Base-by-base conservation (phyloP, 768 basidiomycete species). In the Rickenella mellea region DNA sequence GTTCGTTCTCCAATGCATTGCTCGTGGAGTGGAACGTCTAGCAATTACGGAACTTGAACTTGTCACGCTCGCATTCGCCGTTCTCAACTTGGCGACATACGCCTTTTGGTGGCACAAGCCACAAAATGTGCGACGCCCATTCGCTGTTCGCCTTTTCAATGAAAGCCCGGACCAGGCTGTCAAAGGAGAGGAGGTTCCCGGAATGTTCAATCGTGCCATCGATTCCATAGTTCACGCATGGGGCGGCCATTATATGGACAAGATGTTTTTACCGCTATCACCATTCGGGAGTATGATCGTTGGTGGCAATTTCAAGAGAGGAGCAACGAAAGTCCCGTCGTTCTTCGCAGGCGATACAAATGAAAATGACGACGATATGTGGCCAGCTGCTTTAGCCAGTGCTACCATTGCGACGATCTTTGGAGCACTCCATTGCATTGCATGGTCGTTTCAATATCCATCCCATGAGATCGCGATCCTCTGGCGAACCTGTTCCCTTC, bases 91-190 rank as follows among this genome's bases (percentile, higher is more conserved):
- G 19, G 43, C 36, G 11, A 46, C 25, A 8, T 46, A 46, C 26
- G n/a, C 27, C 22, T 26, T 43, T 15, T 46, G 45, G 45, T 43
- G 41, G 45, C 19, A 33, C 27, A 46, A 46, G 26, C 45, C 45
- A 10, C 44, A 25, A 17, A 27, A 36, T 27, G 43, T 46, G 39
- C 39, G 27, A 3, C 27, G 19, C 25, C 39, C 21, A 22, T 17
- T 36, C 19, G 33, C 24, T 5, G 15, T 36, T 36, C 33, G 33
- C 10, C 29, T 30, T 10, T 30, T 30, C 15, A 15, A 10, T 10
- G 29, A 30, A 15, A 30, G 29, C 10, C 29, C 15, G 29, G 29
- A 30, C 15, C 10, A 30, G 10, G 29, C 19, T 15, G 33, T 14
- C 12, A 36, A 2, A n/a, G n/a, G n/a, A n/a, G 33, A 19, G 33